phyloP scores from a whole-genome alignment of 2,329 filamentous ascomycete species.

The Ophiocordyceps camponoti-leonardi region DNA sequence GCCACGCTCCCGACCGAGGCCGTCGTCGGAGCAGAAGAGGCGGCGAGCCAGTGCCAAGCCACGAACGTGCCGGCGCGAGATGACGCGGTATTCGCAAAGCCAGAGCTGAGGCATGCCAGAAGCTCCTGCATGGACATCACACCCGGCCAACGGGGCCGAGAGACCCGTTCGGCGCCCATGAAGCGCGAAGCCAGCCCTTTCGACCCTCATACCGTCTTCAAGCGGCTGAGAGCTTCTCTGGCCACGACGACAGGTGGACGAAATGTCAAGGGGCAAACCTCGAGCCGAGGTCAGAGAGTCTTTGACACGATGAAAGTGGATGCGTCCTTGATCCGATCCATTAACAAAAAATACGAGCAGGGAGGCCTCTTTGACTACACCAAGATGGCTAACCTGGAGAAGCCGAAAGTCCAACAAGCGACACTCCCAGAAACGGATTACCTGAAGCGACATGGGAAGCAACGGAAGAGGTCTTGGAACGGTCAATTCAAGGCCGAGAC shows the following conservation, averaged over 20 bases:
- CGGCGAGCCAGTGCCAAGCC: conserved; percentile 3
- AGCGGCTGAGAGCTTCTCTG: conserved; percentile 34
- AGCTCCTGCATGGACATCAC: conserved; percentile 33
- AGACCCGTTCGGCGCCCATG: conserved; percentile 12
- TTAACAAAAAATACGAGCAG: conserved; percentile 41
- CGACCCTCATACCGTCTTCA: conserved; percentile 39
- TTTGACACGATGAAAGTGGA: conserved; percentile 40
- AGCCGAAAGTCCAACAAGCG: conserved; percentile 12
- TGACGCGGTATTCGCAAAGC: conserved; percentile 35
- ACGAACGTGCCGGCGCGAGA: conserved; percentile 8
- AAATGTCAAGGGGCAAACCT: conserved; percentile 7
- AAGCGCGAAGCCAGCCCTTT: conserved; percentile 41
- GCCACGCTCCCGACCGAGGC: conserved; percentile 4
- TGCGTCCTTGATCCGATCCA: conserved; percentile 27
- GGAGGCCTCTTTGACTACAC: conserved; percentile 34
- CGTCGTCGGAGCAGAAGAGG: conserved; percentile 2
- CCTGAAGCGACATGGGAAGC: conserved; percentile 27
- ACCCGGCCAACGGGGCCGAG: conserved; percentile 11
- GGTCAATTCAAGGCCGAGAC: conserved; percentile 6
- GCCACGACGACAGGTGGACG: conserved; percentile 6
- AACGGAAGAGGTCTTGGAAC: conserved; percentile 17
- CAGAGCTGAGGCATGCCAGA: conserved; percentile 39
- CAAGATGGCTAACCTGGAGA: conserved; percentile 14
- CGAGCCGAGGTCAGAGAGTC: conserved; percentile 20
- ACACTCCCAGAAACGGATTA: conserved; percentile 29